These are phyloP conservation scores for Penicillium ucsense DNA, from an alignment of 495 filamentous ascomycete species.

Conservation along the genomic window DNA sequence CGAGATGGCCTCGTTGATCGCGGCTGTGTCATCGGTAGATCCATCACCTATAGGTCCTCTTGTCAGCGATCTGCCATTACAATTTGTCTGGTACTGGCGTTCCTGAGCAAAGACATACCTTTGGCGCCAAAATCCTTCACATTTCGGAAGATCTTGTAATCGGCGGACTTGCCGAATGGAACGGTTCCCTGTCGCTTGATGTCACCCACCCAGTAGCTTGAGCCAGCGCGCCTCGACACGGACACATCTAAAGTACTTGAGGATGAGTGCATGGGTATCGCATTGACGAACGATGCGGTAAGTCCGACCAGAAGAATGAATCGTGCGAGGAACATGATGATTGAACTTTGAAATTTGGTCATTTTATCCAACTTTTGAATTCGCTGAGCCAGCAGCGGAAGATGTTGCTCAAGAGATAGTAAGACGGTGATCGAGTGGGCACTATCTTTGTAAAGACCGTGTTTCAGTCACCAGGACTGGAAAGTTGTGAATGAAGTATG, in stretches of 20 bases:
- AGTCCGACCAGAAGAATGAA: conserved; percentile 30
- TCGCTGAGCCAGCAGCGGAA: conserved; percentile 32
- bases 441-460: background rate
- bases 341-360: conserved; percentile 15
- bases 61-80: background rate
- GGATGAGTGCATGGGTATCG: conserved; percentile 25
- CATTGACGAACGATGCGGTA: conserved; percentile 30
- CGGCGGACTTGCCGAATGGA: conserved; percentile 46
- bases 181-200: conserved; percentile 63
- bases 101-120: conserved; percentile 24
- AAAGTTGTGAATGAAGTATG: background rate
- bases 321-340: conserved; percentile 25
- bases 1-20: conserved; percentile 80
- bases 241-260: conserved; percentile 9
- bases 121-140: conserved; percentile 76
- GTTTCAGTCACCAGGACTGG: conserved; percentile 30
- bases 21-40: conserved; percentile 70
- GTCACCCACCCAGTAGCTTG: conserved; percentile 62
- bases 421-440: no score
- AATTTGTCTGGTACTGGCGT: background rate
- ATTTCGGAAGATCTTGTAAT: conserved; percentile 76
- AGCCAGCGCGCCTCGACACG: conserved; percentile 13
- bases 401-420: background rate
- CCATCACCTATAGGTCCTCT: conserved; percentile 48
- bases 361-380: conserved; percentile 16